These are phyloP conservation scores for Pseudogymnoascus sp. DNA, from an alignment of 2,329 filamentous ascomycete genomes.

Conservation along the genomic window DNA sequence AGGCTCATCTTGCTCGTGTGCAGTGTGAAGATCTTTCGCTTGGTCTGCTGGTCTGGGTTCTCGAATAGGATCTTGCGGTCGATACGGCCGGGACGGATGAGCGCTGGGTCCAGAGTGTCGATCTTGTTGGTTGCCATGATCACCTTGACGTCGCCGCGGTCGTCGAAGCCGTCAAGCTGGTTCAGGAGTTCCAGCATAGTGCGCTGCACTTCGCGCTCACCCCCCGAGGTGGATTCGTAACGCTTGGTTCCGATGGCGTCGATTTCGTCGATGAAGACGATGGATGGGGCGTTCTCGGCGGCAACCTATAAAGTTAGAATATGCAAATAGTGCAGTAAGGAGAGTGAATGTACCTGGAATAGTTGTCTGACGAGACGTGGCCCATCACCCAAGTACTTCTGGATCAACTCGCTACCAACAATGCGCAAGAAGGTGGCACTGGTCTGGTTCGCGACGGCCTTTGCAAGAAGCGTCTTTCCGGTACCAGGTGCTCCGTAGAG, in stretches of 20 bases:
- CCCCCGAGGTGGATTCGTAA: conserved; percentile 94
- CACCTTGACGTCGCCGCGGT: conserved; percentile 97
- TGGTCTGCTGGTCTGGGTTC: conserved; percentile 72
- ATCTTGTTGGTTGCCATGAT: conserved; percentile 99
- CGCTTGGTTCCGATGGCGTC: conserved; percentile 98
- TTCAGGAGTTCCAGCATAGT: conserved; percentile 98
- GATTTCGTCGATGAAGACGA: conserved; percentile 99
- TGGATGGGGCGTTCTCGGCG: conserved; percentile 90
- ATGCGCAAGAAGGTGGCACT: conserved; percentile 97
- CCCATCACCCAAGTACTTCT: conserved; percentile 97
- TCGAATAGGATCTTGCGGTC: conserved; percentile 88
- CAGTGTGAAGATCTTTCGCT: conserved; percentile 95
- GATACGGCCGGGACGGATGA: conserved; percentile 95
- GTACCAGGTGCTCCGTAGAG: conserved; percentile 96
- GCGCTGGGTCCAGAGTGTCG: conserved; percentile 87
- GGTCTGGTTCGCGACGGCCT: conserved; percentile 98
- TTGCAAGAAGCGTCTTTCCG: conserved; percentile 90
- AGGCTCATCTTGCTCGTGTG: conserved; percentile 99
- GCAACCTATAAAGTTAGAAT: conserved; percentile 53
- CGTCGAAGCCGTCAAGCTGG: conserved; percentile 97
- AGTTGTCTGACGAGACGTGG: conserved; percentile 91
- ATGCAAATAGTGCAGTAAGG: neutral
- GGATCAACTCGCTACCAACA: conserved; percentile 92
- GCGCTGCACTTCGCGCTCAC: conserved; percentile 93
- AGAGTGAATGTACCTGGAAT: conserved; percentile 57